phyloP scores from a whole-genome alignment of 371 early-diverging fungal genomes.

The Apophysomyces ossiformis region DNA sequence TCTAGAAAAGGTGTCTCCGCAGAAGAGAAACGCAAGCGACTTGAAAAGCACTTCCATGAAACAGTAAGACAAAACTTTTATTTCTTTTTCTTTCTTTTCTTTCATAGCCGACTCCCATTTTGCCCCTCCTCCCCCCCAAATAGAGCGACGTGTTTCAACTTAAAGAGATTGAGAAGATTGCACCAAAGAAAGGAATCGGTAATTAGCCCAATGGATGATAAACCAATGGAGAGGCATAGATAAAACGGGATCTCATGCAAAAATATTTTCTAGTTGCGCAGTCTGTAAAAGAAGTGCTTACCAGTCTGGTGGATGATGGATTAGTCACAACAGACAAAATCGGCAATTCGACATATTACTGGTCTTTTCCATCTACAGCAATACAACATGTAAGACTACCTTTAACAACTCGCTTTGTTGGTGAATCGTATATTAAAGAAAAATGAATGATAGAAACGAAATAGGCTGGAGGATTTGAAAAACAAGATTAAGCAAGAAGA shows the following conservation, averaged over 20 bases:
- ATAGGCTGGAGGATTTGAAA: slow-evolving; percentile 50
- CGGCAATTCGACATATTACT: slow-evolving; percentile 91
- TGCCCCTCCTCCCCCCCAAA: neutral
- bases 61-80: slow-evolving; percentile 46
- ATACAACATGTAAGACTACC: slow-evolving; percentile 11
- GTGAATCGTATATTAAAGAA: slow-evolving; percentile 24
- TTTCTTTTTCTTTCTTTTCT: neutral
- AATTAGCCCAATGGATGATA: slow-evolving; percentile 9
- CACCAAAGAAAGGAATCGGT: slow-evolving; percentile 92
- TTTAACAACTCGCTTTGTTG: neutral
- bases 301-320: slow-evolving; percentile 89
- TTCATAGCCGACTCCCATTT: slow-evolving; percentile 6
- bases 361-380: slow-evolving; percentile 89
- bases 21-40: slow-evolving; percentile 82
- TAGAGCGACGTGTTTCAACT: slow-evolving; percentile 75
- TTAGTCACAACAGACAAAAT: slow-evolving; percentile 91
- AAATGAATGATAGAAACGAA: slow-evolving; percentile 37
- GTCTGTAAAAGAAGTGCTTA: slow-evolving; percentile 91
- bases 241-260: neutral
- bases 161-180: slow-evolving; percentile 93
- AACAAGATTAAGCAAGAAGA: slow-evolving; percentile 40
- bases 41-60: slow-evolving; percentile 83
- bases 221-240: slow-evolving; percentile 1
- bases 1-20: slow-evolving; percentile 62
- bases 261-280: slow-evolving; percentile 60